Evolutionary conservation across 23 red algal species (phyloP).

Genomic region (Gracilaria vermiculophylla): DNA sequence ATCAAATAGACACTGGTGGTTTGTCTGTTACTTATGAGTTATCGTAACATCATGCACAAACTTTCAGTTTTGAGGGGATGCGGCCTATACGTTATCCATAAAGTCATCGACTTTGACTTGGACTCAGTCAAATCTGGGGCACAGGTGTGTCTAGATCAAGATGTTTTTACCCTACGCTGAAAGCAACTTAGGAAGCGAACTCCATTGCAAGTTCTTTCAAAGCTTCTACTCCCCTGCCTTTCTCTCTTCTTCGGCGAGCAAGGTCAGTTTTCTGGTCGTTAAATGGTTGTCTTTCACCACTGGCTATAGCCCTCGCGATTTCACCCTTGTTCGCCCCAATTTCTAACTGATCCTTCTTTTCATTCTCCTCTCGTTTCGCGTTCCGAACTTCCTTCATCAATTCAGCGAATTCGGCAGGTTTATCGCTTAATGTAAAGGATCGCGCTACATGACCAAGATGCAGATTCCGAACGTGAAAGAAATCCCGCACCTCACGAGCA

Average conservation of each 20-base stretch:
- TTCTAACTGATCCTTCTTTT: background rate
- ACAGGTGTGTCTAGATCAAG: background rate
- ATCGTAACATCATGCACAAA: no score
- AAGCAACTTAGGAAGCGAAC: conserved; percentile 22
- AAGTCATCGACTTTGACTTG: background rate
- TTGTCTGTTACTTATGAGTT: background rate
- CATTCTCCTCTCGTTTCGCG: background rate
- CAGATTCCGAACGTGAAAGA: conserved; percentile 77
- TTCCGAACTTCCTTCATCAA: conserved; percentile 24
- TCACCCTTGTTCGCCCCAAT: conserved; percentile 7
- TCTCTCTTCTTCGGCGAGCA: conserved; percentile 64
- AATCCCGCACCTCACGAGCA: conserved; percentile 67
- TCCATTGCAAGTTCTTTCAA: conserved; percentile 73
- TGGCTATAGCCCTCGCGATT: conserved; percentile 71
- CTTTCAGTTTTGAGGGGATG: background rate
- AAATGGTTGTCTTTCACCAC: conserved; percentile 60
- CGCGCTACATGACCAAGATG: conserved; percentile 92
- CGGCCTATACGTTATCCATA: background rate
- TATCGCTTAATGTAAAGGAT: conserved; percentile 66
- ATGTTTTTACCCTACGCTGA: no score
- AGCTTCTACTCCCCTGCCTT: conserved; percentile 59
- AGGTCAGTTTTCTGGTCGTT: conserved; percentile 63
- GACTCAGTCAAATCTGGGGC: background rate
- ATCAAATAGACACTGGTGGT: background rate
- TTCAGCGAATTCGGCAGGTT: conserved; percentile 55